Evolutionary conservation across 169 alveolate genomes (phyloP).

Genomic region (Plasmodium chabaudi): DNA sequence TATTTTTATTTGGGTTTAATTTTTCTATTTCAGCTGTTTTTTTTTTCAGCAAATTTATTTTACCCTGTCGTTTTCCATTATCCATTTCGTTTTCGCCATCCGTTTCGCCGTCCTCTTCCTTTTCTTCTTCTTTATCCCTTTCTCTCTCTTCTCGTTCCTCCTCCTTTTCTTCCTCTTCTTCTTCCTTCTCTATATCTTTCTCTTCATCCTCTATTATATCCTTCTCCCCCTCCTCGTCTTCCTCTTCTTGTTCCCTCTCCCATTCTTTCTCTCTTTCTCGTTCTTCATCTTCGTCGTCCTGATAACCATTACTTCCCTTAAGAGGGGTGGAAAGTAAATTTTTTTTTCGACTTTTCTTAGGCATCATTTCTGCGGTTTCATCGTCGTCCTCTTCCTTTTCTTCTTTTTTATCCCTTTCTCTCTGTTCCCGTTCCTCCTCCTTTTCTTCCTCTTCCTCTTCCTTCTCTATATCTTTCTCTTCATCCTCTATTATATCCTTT

Average conservation of each 20-base stretch:
- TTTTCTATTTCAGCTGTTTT: slow-evolving; percentile 84
- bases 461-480: background rate
- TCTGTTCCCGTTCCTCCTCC: background rate
- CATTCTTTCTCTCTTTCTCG: background rate
- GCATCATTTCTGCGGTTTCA: too few species aligned
- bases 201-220: background rate
- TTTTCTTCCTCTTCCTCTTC: background rate
- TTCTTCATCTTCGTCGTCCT: background rate
- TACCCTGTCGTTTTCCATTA: background rate
- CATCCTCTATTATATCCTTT: background rate
- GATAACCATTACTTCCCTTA: background rate
- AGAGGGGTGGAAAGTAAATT: background rate
- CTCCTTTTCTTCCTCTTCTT: background rate
- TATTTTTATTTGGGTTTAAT: slow-evolving; percentile 17
- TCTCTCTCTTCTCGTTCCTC: background rate
- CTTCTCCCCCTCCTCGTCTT: background rate
- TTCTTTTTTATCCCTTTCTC: background rate
- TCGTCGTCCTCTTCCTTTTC: too few species aligned
- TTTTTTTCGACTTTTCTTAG: too few species aligned
- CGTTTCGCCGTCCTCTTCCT: background rate
- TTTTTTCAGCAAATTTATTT: slow-evolving; percentile 78
- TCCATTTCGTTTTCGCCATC: background rate
- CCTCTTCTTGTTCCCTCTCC: background rate
- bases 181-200: background rate
- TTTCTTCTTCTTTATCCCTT: background rate